Evolutionary conservation across 225 moss, liverwort and hornwort genomes (phyloP).

Genomic region (Pseudisothecium myosuroides): DNA sequence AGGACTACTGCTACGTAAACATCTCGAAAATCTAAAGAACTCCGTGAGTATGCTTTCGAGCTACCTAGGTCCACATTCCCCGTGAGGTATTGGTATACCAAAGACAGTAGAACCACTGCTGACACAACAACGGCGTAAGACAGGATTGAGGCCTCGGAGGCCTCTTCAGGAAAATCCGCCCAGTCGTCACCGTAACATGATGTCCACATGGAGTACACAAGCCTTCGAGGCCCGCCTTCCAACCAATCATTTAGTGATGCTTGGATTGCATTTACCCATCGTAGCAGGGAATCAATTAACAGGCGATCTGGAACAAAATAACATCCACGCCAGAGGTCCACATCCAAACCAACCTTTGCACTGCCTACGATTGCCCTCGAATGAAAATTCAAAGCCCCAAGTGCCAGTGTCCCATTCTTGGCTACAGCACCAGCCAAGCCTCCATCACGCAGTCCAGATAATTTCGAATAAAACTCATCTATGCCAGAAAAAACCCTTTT

Average conservation of each 20-base stretch:
- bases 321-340: accelerated
- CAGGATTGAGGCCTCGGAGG: neutral
- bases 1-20: neutral
- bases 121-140: neutral
- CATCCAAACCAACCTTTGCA: neutral
- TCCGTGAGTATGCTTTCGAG: neutral
- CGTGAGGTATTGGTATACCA: neutral
- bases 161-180: accelerated
- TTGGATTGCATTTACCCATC: neutral
- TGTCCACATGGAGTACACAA: neutral
- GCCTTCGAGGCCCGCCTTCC: neutral
- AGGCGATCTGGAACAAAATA: accelerated
- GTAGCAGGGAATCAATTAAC: accelerated
- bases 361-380: neutral
- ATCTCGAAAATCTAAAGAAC: neutral
- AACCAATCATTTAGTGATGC: neutral
- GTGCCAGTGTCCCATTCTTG: no score
- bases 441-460: no score
- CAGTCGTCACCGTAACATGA: accelerated
- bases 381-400: neutral
- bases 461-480: no score
- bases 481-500: no score
- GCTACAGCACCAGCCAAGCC: no score
- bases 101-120: neutral
- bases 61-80: neutral